phyloP scores from a whole-genome alignment of 495 filamentous ascomycete genomes.

The Aspergillus wentii region DNA sequence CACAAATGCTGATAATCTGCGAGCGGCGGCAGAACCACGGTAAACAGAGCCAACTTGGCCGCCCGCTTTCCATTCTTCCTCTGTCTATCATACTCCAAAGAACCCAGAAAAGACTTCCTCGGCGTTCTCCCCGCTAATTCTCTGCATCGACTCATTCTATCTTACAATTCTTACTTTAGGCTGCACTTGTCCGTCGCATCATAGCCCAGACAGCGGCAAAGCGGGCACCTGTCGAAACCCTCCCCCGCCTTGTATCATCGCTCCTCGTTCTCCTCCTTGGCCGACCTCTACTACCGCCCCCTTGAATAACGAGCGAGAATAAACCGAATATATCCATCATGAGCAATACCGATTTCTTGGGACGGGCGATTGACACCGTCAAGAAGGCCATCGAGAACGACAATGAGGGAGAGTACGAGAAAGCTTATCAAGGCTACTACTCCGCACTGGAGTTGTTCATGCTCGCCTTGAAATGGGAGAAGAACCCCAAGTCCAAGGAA shows the following conservation, averaged over 20 bases:
- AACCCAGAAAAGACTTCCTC: not conserved
- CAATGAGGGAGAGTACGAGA: conserved; percentile 92
- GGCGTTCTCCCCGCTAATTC: not conserved
- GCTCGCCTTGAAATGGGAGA: conserved; percentile 97
- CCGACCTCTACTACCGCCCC: conserved; percentile 7
- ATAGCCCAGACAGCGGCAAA: not conserved
- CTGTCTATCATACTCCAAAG: not conserved
- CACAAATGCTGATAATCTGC: too few species aligned
- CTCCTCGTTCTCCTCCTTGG: conserved; percentile 17
- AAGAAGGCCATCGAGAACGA: conserved; percentile 97
- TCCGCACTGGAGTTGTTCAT: conserved; percentile 91
- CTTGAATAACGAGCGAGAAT: not conserved
- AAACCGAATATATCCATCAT: conserved; percentile 45
- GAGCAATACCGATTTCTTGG: conserved; percentile 97
- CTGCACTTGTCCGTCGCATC: conserved; percentile 10
- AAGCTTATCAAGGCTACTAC: conserved; percentile 94
- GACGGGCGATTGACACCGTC: conserved; percentile 89
- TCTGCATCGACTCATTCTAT: not conserved
- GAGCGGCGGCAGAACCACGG: conserved; percentile 1
- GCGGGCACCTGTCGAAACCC: conserved; percentile 4
- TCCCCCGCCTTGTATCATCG: conserved; percentile 16
- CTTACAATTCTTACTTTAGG: not conserved
- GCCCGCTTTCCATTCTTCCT: conserved; percentile 5
- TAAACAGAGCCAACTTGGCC: too few species aligned
- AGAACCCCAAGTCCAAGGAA: conserved; percentile 91